Evolutionary conservation across 164 flowering plant species (phyloP).

Genomic region (Aristolochia californica): DNA sequence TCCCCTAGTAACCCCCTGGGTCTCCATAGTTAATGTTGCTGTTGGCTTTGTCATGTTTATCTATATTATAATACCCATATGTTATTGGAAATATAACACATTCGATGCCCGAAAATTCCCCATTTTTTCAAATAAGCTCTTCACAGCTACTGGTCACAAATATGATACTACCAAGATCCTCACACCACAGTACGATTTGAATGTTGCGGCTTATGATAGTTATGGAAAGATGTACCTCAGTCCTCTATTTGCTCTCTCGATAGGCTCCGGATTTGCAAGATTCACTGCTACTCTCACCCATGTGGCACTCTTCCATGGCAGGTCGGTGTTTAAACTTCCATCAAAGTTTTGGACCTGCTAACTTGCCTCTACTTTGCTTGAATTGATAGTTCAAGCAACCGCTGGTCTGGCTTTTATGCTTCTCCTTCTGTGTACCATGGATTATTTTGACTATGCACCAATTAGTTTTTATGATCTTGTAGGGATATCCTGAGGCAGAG

Average conservation of each 20-base stretch:
- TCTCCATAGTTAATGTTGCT: conserved; percentile 58
- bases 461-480: background rate
- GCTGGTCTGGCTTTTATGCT: no score
- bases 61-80: conserved; percentile 74
- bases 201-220: conserved; percentile 52
- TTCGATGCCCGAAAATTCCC: conserved; percentile 82
- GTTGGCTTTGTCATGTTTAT: conserved; percentile 68
- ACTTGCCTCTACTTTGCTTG: background rate
- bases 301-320: conserved; percentile 79
- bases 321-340: conserved; percentile 26
- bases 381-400: no score
- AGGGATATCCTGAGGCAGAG: conserved; percentile 79
- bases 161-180: conserved; percentile 73
- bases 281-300: conserved; percentile 83
- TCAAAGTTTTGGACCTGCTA: background rate
- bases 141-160: conserved; percentile 49
- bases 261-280: conserved; percentile 88
- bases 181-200: conserved; percentile 70
- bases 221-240: conserved; percentile 85
- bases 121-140: conserved; percentile 73
- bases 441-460: no score
- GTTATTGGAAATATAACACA: conserved; percentile 85
- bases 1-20: conserved; percentile 78
- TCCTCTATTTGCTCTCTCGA: conserved; percentile 81
- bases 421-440: no score